Conservation (phyloP, 345 rosid species). For the Ceriops decandra region DNA sequence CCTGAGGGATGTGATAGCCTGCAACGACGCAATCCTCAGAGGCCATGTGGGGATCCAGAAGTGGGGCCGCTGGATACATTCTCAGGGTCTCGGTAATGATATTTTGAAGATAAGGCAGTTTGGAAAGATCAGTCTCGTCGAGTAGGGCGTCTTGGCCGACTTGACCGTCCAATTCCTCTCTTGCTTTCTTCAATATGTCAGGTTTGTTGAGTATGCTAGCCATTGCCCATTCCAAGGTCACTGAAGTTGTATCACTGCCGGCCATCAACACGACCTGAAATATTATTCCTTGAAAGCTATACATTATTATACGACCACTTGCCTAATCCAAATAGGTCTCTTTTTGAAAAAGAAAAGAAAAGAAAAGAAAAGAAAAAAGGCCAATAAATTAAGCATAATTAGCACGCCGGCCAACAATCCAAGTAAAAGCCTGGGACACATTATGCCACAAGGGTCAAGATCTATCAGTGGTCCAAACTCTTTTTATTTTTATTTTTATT, state of each 20-base stretch:
- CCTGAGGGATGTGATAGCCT: not conserved
- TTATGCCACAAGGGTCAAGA: too few species aligned
- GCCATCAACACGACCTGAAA: not conserved
- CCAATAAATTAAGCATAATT: too few species aligned
- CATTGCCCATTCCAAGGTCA: conserved; percentile 13
- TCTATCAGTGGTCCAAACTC: too few species aligned
- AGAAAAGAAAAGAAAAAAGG: too few species aligned
- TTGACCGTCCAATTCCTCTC: not conserved
- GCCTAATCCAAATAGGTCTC: too few species aligned
- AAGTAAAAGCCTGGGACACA: too few species aligned
- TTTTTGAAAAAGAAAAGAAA: too few species aligned
- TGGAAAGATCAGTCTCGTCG: not conserved
- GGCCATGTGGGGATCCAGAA: not conserved
- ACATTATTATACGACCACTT: too few species aligned
- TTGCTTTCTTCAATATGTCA: not conserved
- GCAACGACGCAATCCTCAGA: not conserved
- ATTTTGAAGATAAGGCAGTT: conserved; percentile 4
- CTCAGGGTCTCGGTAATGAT: not conserved
- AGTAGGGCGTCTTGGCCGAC: not conserved
- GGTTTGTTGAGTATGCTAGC: not conserved
- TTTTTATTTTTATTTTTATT: too few species aligned
- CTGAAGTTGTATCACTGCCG: not conserved
- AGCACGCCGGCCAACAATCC: too few species aligned
- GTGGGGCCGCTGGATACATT: not conserved
- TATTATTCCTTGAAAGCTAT: too few species aligned